Conservation (phyloP, 352 stramenopile species). For the Phytophthora citrophthora region DNA sequence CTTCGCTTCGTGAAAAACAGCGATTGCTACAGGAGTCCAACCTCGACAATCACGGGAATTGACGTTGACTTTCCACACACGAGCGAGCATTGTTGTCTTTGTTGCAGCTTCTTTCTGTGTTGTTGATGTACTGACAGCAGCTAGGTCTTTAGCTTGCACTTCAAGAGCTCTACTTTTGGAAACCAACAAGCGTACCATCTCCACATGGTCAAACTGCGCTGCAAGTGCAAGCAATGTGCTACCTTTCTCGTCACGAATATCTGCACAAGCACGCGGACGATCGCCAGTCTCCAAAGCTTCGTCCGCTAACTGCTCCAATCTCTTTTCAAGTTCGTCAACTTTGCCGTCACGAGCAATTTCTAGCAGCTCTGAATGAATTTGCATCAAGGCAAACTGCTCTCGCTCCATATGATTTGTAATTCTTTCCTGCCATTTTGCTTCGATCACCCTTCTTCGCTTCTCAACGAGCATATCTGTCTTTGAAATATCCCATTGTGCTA, state of each 20-base stretch:
- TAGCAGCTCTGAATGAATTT: slow-evolving; percentile 84
- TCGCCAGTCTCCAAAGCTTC: slow-evolving; percentile 70
- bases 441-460: slow-evolving; percentile 66
- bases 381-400: slow-evolving; percentile 81
- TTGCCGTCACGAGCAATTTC: slow-evolving; percentile 55
- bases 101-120: slow-evolving; percentile 34
- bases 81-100: slow-evolving; percentile 45
- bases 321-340: slow-evolving; percentile 51
- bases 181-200: slow-evolving; percentile 64
- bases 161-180: slow-evolving; percentile 64
- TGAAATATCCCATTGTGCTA: slow-evolving; percentile 75
- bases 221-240: slow-evolving; percentile 79
- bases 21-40: slow-evolving; percentile 87
- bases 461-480: slow-evolving; percentile 77
- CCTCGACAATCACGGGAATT: slow-evolving; percentile 83
- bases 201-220: slow-evolving; percentile 68
- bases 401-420: slow-evolving; percentile 88
- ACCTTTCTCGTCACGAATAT: slow-evolving; percentile 83
- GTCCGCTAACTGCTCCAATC: slow-evolving; percentile 74
- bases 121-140: slow-evolving; percentile 20
- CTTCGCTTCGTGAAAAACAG: slow-evolving; percentile 90
- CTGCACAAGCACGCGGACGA: slow-evolving; percentile 64
- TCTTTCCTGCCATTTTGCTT: slow-evolving; percentile 83
- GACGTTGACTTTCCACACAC: slow-evolving; percentile 69
- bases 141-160: slow-evolving; percentile 32